These are phyloP conservation scores for Coniferiporia sulphurascens DNA, from an alignment of 1,284 basidiomycete species.

Conservation along the genomic window DNA sequence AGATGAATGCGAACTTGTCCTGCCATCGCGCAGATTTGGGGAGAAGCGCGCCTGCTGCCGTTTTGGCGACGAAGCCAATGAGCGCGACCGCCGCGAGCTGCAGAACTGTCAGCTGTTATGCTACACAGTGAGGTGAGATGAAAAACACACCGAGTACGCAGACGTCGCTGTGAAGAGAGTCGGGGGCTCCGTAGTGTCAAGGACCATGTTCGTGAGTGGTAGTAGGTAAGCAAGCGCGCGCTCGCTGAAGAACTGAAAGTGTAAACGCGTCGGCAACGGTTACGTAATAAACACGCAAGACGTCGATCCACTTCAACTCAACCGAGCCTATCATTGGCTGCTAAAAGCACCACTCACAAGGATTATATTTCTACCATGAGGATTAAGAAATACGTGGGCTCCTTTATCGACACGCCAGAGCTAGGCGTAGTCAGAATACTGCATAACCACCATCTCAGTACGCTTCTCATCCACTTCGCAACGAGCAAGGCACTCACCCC, in stretches of 20 bases:
- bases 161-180: slow-evolving; percentile 62
- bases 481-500: neutral
- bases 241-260: neutral
- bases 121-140: neutral
- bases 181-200: slow-evolving; percentile 7
- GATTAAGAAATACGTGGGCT: slow-evolving; percentile 5
- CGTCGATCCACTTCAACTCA: neutral
- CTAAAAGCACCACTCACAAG: too few species aligned
- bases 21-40: slow-evolving; percentile 58
- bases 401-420: slow-evolving; percentile 15
- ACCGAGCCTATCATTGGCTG: too few species aligned
- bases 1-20: slow-evolving; percentile 65
- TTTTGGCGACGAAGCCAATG: slow-evolving; percentile 46
- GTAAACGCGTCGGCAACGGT: neutral
- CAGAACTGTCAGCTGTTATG: neutral
- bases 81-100: slow-evolving; percentile 48
- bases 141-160: slow-evolving; percentile 38
- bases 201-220: neutral
- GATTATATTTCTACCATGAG: neutral
- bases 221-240: neutral
- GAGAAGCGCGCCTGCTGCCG: slow-evolving; percentile 47
- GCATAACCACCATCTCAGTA: slow-evolving; percentile 9
- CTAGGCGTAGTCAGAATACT: slow-evolving; percentile 12
- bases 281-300: neutral
- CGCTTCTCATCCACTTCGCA: neutral